Evolutionary conservation across 2,329 filamentous ascomycete genomes (phyloP).

Genomic region (Ramichloridium luteum): DNA sequence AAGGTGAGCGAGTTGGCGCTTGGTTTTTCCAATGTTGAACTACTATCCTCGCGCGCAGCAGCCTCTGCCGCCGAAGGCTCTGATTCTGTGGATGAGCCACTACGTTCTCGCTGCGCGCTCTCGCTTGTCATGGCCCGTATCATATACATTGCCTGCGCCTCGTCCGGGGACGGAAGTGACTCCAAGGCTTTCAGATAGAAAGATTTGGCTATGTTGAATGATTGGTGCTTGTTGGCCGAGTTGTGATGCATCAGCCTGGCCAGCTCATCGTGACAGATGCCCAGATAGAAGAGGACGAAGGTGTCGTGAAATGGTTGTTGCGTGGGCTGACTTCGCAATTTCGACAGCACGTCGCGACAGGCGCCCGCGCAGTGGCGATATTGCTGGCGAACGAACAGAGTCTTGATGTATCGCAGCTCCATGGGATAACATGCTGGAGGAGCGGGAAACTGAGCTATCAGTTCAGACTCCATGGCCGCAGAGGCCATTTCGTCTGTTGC

Average conservation of each 20-base stretch:
- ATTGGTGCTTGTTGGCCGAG: conserved; percentile 32
- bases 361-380: conserved; percentile 23
- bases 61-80: neutral
- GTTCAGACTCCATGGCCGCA: no score
- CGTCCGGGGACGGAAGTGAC: conserved; percentile 14
- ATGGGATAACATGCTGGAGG: no score
- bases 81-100: no score
- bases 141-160: conserved; percentile 8
- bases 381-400: conserved; percentile 17
- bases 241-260: conserved; percentile 35
- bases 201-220: conserved; percentile 30
- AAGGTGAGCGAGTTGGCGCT: conserved; percentile 1
- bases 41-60: neutral
- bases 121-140: neutral
- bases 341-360: conserved; percentile 18
- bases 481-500: no score
- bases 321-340: conserved; percentile 2
- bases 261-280: conserved; percentile 35
- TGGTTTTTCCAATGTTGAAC: neutral
- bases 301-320: conserved; percentile 13
- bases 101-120: conserved; percentile 2
- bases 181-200: conserved; percentile 24
- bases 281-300: conserved; percentile 37
- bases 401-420: conserved; percentile 21
- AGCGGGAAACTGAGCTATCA: no score